Conservation (phyloP, 768 basidiomycete species). For the Mycena latifolia region DNA sequence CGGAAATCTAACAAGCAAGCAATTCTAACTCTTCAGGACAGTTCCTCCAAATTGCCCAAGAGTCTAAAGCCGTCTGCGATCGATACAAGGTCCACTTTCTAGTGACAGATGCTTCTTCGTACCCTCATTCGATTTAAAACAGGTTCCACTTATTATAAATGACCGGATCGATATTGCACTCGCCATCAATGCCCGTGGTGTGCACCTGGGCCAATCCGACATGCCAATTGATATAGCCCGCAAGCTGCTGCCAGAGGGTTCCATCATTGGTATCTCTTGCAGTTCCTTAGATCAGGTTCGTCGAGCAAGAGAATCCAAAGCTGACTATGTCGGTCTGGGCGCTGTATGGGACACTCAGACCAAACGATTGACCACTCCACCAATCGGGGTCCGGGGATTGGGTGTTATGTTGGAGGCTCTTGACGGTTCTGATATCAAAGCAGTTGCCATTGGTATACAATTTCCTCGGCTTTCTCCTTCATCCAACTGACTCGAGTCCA, state of each 20-base stretch:
- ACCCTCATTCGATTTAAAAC: no score
- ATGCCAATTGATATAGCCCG: constrained; percentile 79
- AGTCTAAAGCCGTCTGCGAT: constrained; percentile 79
- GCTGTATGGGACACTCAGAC: constrained; percentile 86
- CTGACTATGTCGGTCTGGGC: constrained; percentile 92
- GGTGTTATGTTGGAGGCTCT: constrained; percentile 75
- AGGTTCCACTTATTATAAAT: constrained; percentile 82
- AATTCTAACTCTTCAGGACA: constrained; percentile 42
- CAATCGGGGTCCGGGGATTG: constrained; percentile 81
- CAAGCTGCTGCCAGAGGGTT: constrained; percentile 71
- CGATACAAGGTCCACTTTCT: constrained; percentile 66
- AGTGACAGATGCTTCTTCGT: no score
- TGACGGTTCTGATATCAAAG: constrained; percentile 71
- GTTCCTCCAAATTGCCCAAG: constrained; percentile 82
- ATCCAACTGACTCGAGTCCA: constrained; percentile 8
- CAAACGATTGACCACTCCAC: constrained; percentile 74
- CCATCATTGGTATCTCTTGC: constrained; percentile 87
- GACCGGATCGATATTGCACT: constrained; percentile 91
- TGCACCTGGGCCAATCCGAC: constrained; percentile 93
- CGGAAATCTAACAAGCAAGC: background rate
- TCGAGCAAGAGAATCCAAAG: constrained; percentile 71
- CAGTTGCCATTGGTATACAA: constrained; percentile 87
- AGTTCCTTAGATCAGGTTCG: constrained; percentile 74
- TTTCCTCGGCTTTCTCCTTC: background rate
- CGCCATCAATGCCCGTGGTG: constrained; percentile 79